Conservation (phyloP, 148 eudicot species). For the Chenopodium suecicum region DNA sequence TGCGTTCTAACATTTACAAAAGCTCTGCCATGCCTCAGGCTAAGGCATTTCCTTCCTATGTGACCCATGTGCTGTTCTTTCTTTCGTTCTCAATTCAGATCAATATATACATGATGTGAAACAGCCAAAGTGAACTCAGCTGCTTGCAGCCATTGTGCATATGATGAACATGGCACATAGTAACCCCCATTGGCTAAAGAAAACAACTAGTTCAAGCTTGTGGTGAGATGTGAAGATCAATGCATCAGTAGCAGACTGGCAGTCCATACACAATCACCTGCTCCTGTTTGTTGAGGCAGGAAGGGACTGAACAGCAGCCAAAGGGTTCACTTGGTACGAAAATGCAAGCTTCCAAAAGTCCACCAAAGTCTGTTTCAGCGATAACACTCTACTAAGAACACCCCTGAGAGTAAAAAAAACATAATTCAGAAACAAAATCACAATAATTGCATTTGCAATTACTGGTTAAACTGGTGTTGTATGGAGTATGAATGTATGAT, state of each 20-base stretch:
- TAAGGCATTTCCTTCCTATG: neutral
- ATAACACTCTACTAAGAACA: slow-evolving; percentile 39
- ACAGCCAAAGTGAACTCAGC: neutral
- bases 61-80: neutral
- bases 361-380: slow-evolving; percentile 54
- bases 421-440: slow-evolving; percentile 2
- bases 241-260: neutral
- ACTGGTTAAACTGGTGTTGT: neutral
- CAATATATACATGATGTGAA: neutral
- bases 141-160: neutral
- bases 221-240: neutral
- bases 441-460: neutral
- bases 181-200: neutral
- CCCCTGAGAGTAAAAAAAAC: slow-evolving; percentile 37
- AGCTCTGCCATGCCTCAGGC: neutral
- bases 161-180: neutral
- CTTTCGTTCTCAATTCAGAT: neutral
- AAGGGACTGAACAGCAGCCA: slow-evolving; percentile 83
- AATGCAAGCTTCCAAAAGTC: slow-evolving; percentile 95
- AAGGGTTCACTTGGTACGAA: slow-evolving; percentile 98
- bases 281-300: slow-evolving; percentile 40
- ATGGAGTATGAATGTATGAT: no score
- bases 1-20: neutral
- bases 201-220: neutral
- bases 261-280: slow-evolving; percentile 6